A percentile compares a stretch with the other conserved stretches of the same genome.
Conservation (phyloP, 2,329 filamentous ascomycete species). For the Dichotomopilus funicola region DNA sequence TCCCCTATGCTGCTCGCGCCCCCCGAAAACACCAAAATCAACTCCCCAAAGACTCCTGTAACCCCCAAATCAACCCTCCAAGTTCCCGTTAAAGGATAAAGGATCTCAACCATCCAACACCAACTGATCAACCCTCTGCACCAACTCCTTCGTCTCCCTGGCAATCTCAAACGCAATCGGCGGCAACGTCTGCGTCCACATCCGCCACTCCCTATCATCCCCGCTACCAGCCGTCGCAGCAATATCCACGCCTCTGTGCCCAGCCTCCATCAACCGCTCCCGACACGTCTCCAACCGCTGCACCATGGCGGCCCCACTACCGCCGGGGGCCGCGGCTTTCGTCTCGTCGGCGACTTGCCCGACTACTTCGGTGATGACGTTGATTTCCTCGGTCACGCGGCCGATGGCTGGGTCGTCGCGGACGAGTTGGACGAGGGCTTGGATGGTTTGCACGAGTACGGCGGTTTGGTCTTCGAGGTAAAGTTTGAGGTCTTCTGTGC, state of each 20-base stretch:
- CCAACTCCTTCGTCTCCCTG: constrained; percentile 70
- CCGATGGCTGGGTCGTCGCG: constrained; percentile 57
- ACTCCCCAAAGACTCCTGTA: not conserved
- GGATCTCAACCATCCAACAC: constrained; percentile 24
- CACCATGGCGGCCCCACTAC: constrained; percentile 43
- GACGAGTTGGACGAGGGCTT: constrained; percentile 69
- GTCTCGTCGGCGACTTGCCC: constrained; percentile 63
- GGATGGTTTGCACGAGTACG: constrained; percentile 70
- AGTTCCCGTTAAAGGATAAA: not conserved
- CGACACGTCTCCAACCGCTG: constrained; percentile 56
- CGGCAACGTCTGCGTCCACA: constrained; percentile 65
- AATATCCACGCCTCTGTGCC: constrained; percentile 54
- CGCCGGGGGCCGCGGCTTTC: constrained; percentile 39
- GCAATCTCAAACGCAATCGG: constrained; percentile 85
- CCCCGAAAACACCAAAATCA: not conserved
- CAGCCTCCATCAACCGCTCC: constrained; percentile 57
- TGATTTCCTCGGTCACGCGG: constrained; percentile 63
- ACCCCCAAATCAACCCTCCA: not conserved
- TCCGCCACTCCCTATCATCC: constrained; percentile 50
- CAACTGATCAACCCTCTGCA: constrained; percentile 37
- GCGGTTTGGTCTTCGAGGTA: constrained; percentile 81
- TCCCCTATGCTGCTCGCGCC: too few relatives aligned
- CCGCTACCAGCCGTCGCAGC: constrained; percentile 45
- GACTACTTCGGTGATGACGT: constrained; percentile 63
- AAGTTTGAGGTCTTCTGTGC: constrained; percentile 52